Percentiles rank a stretch among this genome's conserved stretches.
These are phyloP conservation scores for Ceratocystis cubensis DNA, from an alignment of 2,329 filamentous ascomycete species.

Conservation along the genomic window DNA sequence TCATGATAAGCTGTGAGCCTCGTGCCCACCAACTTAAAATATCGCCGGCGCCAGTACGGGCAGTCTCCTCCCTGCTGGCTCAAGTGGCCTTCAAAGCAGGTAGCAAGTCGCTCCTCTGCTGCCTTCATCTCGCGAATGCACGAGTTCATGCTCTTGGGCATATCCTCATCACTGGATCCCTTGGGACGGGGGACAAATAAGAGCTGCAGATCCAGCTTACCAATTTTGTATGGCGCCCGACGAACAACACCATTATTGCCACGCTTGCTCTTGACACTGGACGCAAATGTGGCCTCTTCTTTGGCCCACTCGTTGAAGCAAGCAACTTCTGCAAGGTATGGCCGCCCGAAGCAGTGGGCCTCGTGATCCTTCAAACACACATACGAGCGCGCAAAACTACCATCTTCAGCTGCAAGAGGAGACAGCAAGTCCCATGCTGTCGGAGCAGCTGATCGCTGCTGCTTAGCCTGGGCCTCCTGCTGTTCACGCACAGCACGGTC, in stretches of 20 bases:
- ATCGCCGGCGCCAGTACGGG: conserved; percentile 96
- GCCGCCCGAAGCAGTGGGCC: conserved; percentile 72
- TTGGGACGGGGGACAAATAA: conserved; percentile 90
- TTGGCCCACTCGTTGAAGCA: conserved; percentile 99
- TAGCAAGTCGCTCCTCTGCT: conserved; percentile 65
- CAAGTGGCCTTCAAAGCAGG: conserved; percentile 74
- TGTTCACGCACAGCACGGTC: conserved; percentile 55
- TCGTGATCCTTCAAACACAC: conserved; percentile 92
- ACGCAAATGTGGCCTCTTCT: conserved; percentile 65
- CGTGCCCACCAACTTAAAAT: conserved; percentile 84
- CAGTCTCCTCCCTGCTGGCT: conserved; percentile 98
- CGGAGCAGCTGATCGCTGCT: conserved; percentile 49
- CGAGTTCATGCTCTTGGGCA: conserved; percentile 99
- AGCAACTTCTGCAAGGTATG: conserved; percentile 74
- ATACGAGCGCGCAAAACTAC: conserved; percentile 88
- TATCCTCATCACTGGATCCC: conserved; percentile 77
- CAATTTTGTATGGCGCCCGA: conserved; percentile 89
- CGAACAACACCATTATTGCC: conserved; percentile 57
- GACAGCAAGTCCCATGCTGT: conserved; percentile 79
- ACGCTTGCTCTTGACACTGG: conserved; percentile 90
- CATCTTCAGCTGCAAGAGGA: conserved; percentile 75
- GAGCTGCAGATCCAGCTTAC: conserved; percentile 85
- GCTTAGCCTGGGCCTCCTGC: conserved; percentile 51
- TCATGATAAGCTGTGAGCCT: conserved; percentile 95
- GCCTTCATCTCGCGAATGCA: conserved; percentile 88